Percentiles rank a stretch among this genome's conserved stretches.
Conservation (phyloP, 257 asterid genomes). For the Gentiana straminea region DNA sequence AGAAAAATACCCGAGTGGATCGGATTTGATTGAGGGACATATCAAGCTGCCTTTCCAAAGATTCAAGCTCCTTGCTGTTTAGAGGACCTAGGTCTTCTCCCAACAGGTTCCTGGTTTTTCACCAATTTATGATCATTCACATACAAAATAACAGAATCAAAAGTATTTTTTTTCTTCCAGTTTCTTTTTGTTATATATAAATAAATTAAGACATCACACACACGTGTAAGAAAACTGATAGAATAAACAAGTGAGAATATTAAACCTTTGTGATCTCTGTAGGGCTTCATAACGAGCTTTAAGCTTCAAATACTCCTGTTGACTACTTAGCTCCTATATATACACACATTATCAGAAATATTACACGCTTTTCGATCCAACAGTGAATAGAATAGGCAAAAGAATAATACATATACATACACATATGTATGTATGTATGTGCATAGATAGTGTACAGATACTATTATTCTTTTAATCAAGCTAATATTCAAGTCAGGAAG, state of each 20-base stretch:
- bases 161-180: too few species aligned
- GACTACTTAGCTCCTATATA: constrained; percentile 90
- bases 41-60: constrained; percentile 90
- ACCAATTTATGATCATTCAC: neutral
- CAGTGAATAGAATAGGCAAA: neutral
- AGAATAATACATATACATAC: neutral
- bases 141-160: too few species aligned
- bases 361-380: too few species aligned
- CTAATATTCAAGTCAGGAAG: too few species aligned
- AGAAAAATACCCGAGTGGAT: constrained; percentile 60
- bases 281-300: constrained; percentile 92
- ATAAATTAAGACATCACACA: too few species aligned
- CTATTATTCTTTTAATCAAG: too few species aligned
- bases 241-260: neutral
- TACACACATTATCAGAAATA: neutral
- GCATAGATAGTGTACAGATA: too few species aligned
- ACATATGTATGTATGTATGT: too few species aligned
- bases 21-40: constrained; percentile 91
- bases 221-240: too few species aligned
- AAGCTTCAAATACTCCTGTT: constrained; percentile 94
- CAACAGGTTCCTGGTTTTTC: constrained; percentile 57
- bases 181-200: too few species aligned
- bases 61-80: constrained; percentile 95
- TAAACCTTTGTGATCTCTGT: constrained; percentile 86
- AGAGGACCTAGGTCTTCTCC: constrained; percentile 97